Evolutionary conservation across 495 filamentous ascomycete genomes (phyloP).

Genomic region (Penicillium dipodomyicola): DNA sequence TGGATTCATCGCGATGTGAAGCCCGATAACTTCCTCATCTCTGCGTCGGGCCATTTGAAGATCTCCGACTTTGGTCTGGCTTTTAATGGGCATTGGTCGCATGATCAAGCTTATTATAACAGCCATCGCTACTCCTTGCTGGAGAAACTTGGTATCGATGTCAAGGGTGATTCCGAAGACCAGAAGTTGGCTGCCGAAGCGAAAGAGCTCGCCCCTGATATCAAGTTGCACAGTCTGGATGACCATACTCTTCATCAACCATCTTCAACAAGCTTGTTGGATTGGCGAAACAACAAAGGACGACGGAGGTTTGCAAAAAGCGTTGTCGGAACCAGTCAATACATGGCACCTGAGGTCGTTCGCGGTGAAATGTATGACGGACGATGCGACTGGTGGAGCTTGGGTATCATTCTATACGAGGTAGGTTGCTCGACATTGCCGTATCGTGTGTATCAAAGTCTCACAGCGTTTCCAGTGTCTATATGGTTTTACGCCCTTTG

Average conservation of each 20-base stretch:
- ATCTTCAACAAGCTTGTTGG: slow-evolving; percentile 51
- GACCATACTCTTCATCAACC: slow-evolving; percentile 17
- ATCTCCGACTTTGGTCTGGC: slow-evolving; percentile 94
- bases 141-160: slow-evolving; percentile 66
- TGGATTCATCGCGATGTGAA: slow-evolving; percentile 97
- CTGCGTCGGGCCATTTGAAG: slow-evolving; percentile 82
- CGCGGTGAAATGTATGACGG: slow-evolving; percentile 82
- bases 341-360: slow-evolving; percentile 95
- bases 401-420: slow-evolving; percentile 89
- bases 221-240: slow-evolving; percentile 1
- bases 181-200: slow-evolving; percentile 49
- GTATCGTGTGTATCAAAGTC: background rate
- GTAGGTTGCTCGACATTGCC: slow-evolving; percentile 32
- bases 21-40: slow-evolving; percentile 93
- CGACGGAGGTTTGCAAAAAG: slow-evolving; percentile 73
- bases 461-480: slow-evolving; percentile 56
- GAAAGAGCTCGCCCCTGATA: slow-evolving; percentile 6
- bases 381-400: slow-evolving; percentile 94
- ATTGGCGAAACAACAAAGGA: slow-evolving; percentile 74
- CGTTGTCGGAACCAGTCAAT: slow-evolving; percentile 94
- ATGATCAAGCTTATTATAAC: slow-evolving; percentile 81
- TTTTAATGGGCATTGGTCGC: slow-evolving; percentile 92
- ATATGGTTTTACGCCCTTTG: slow-evolving; percentile 88
- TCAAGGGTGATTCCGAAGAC: slow-evolving; percentile 76
- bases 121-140: slow-evolving; percentile 76